Conservation (phyloP, 176 grass and related monocot species). For the Musa troglodytarum region DNA sequence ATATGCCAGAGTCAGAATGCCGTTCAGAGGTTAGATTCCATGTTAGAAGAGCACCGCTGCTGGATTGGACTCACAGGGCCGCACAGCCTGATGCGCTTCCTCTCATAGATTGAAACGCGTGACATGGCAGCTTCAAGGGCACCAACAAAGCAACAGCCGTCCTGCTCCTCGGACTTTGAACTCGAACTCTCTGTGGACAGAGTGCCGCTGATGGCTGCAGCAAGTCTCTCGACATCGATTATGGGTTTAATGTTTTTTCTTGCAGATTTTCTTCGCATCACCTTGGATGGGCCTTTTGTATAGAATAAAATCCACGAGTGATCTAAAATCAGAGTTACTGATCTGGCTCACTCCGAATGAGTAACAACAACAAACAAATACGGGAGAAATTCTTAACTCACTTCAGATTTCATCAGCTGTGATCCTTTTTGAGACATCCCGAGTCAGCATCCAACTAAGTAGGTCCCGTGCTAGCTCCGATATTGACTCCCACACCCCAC, state of each 20-base stretch:
- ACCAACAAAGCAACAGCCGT: conserved; percentile 27
- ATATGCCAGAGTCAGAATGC: conserved; percentile 24
- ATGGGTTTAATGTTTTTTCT: conserved; percentile 11
- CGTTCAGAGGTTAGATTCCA: conserved; percentile 31
- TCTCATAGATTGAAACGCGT: conserved; percentile 46
- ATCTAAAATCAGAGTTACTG: not conserved
- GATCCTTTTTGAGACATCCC: conserved; percentile 66
- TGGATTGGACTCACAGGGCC: conserved; percentile 2
- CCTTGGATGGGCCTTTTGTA: not conserved
- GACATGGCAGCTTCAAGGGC: conserved; percentile 33
- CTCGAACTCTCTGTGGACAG: conserved; percentile 15
- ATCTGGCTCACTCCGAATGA: not conserved
- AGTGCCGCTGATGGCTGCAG: not conserved
- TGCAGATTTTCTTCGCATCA: conserved; percentile 1
- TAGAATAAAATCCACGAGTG: conserved; percentile 17
- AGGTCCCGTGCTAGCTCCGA: conserved; percentile 62
- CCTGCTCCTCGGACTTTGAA: conserved; percentile 24
- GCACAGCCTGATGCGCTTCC: conserved; percentile 38
- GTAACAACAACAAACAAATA: not conserved
- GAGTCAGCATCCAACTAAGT: conserved; percentile 61
- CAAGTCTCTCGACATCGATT: conserved; percentile 2
- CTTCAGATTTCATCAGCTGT: conserved; percentile 60
- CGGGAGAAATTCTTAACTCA: conserved; percentile 20
- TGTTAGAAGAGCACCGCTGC: conserved; percentile 18
- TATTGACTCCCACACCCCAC: conserved; percentile 51